Percentiles rank a stretch among this genome's conserved stretches.
These are phyloP conservation scores for Tulasnella sp. DNA, from an alignment of 768 basidiomycete genomes.

Conservation along the genomic window DNA sequence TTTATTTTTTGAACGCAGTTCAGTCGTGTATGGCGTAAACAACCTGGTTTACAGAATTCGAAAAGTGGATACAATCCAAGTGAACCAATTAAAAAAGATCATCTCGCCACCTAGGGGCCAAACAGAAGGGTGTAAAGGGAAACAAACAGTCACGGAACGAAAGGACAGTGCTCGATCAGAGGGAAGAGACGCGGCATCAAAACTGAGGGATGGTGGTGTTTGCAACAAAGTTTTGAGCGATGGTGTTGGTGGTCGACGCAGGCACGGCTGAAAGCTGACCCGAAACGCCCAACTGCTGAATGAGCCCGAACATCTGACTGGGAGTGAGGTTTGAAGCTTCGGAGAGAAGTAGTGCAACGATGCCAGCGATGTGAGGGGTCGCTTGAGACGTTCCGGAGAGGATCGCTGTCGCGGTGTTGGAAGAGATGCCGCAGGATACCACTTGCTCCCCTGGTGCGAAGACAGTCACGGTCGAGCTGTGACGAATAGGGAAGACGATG, in stretches of 20 bases:
- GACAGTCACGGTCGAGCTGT: constrained; percentile 16
- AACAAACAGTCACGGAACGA: too few species aligned
- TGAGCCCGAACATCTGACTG: background rate
- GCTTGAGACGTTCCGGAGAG: constrained; percentile 18
- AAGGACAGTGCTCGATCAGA: too few species aligned
- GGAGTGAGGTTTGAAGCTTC: constrained; percentile 6
- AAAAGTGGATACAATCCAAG: too few species aligned
- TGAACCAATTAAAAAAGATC: too few species aligned
- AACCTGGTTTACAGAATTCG: too few species aligned
- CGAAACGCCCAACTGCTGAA: background rate
- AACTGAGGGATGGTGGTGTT: too few species aligned
- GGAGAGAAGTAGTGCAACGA: constrained; percentile 6
- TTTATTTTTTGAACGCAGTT: too few species aligned
- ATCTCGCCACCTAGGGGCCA: too few species aligned
- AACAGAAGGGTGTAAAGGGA: too few species aligned
- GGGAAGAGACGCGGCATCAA: too few species aligned
- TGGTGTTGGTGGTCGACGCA: background rate
- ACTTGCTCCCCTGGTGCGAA: constrained; percentile 18
- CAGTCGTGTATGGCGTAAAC: too few species aligned
- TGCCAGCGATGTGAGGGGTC: constrained; percentile 13
- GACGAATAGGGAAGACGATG: background rate
- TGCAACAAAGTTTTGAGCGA: constrained; percentile 8
- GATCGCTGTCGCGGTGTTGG: constrained; percentile 2
- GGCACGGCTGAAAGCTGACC: background rate
- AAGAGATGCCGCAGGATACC: constrained; percentile 15